These are phyloP conservation scores for Stagonosporopsis chrysanthemi DNA, from an alignment of 2,329 filamentous ascomycete genomes.

Conservation along the genomic window DNA sequence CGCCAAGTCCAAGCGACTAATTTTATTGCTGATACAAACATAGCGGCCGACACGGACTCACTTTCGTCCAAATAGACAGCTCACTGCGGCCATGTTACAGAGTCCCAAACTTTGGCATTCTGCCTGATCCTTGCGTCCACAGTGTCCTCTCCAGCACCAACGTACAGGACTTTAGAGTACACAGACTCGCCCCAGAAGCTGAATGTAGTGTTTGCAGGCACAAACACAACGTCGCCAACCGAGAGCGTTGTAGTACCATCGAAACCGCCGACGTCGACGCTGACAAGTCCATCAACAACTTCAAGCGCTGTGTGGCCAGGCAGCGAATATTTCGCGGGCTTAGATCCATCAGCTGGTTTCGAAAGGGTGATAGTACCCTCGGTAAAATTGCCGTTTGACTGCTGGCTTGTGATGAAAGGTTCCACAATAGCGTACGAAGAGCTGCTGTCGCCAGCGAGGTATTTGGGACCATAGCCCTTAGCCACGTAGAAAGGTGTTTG, in stretches of 20 bases:
- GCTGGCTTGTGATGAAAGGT: constrained; percentile 53
- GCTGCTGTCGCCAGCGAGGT: constrained; percentile 47
- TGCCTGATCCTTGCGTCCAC: constrained; percentile 27
- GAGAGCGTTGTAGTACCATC: constrained; percentile 41
- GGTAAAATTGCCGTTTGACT: constrained; percentile 54
- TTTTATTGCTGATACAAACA: not conserved
- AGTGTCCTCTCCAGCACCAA: constrained; percentile 28
- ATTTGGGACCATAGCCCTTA: constrained; percentile 57
- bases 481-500: constrained; percentile 54
- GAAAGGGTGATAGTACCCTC: constrained; percentile 55
- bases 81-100: constrained; percentile 24
- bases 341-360: constrained; percentile 28
- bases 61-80: not conserved
- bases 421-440: constrained; percentile 53
- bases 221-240: constrained; percentile 52
- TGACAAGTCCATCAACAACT: constrained; percentile 50
- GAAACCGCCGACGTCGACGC: constrained; percentile 40
- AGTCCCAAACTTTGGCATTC: constrained; percentile 25
- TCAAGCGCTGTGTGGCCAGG: constrained; percentile 49
- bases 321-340: constrained; percentile 33
- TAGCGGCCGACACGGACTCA: not conserved
- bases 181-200: constrained; percentile 42
- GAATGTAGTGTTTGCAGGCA: constrained; percentile 45
- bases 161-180: constrained; percentile 35
- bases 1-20: not conserved